Percentiles rank a stretch among this genome's conserved stretches.
phyloP scores from a whole-genome alignment of 768 basidiomycete species.

The Pisolithus marmoratus region DNA sequence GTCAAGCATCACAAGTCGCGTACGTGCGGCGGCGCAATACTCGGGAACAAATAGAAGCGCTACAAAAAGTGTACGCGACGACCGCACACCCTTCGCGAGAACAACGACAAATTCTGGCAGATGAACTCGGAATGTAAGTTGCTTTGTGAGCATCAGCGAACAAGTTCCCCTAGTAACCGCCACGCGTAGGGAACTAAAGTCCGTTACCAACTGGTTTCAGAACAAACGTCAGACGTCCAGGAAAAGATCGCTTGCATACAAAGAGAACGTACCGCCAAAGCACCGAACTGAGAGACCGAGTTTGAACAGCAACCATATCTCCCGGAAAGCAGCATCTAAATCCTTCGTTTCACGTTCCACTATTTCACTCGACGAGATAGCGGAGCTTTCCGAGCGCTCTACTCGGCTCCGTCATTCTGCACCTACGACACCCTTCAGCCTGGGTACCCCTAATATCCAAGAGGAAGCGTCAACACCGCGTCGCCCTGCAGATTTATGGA shows the following conservation, averaged over 20 bases:
- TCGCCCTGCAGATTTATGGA: conserved; percentile 23
- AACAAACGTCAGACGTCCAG: conserved; percentile 60
- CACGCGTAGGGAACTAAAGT: conserved; percentile 51
- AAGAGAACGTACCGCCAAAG: conserved; percentile 19
- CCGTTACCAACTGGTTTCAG: conserved; percentile 78
- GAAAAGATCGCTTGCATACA: conserved; percentile 15
- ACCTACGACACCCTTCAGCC: conserved; percentile 19
- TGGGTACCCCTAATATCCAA: conserved; percentile 17
- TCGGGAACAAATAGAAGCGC: conserved; percentile 29
- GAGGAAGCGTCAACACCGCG: not conserved
- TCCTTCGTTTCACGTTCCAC: conserved; percentile 18
- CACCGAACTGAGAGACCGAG: conserved; percentile 1
- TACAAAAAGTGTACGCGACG: conserved; percentile 30
- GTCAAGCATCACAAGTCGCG: conserved; percentile 14
- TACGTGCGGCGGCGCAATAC: conserved; percentile 28
- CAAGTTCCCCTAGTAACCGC: conserved; percentile 4
- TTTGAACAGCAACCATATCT: conserved; percentile 2
- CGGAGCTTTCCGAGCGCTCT: conserved; percentile 25
- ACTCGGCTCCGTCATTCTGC: conserved; percentile 6
- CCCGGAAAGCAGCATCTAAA: conserved; percentile 3
- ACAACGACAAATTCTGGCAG: conserved; percentile 36
- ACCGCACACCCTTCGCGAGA: conserved; percentile 37
- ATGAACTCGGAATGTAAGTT: conserved; percentile 34
- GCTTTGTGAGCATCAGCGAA: not conserved
- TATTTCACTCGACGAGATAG: conserved; percentile 28